A percentile compares a stretch with the other conserved stretches of the same genome.
phyloP scores from a whole-genome alignment of 1,284 basidiomycete genomes.

The Trametes pubescens region DNA sequence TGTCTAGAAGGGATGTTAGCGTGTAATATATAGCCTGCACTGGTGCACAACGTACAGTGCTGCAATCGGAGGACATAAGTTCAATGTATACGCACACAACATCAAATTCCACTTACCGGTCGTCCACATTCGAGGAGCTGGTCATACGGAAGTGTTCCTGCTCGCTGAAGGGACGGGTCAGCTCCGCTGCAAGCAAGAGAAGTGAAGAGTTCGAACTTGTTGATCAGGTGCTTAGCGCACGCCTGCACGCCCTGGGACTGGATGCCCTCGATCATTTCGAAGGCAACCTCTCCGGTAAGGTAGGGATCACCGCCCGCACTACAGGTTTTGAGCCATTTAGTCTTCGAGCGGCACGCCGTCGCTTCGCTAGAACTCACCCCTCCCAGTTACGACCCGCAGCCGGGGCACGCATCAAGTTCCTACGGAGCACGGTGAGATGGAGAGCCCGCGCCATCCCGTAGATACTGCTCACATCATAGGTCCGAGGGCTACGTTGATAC shows the following conservation, averaged over 20 bases:
- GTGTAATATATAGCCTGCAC: background rate
- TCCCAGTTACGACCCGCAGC: constrained; percentile 84
- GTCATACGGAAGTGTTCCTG: constrained; percentile 64
- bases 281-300: constrained; percentile 69
- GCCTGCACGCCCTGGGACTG: constrained; percentile 71
- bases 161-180: constrained; percentile 43
- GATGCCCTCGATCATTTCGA: constrained; percentile 64
- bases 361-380: constrained; percentile 46
- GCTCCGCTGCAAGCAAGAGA: background rate
- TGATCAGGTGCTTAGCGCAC: constrained; percentile 70
- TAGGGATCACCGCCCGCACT: constrained; percentile 69
- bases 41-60: constrained; percentile 18
- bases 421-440: constrained; percentile 30
- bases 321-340: background rate
- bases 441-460: too few species aligned
- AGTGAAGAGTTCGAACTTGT: constrained; percentile 47
- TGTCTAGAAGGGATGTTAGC: constrained; percentile 44
- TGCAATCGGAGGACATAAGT: background rate
- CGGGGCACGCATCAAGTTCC: constrained; percentile 67
- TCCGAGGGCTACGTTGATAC: constrained; percentile 67
- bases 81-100: background rate
- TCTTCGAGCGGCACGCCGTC: background rate
- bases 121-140: constrained; percentile 70
- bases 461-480: constrained; percentile 51
- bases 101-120: constrained; percentile 51